These are phyloP conservation scores for Plantago major DNA, from an alignment of 257 asterid species.

Conservation along the genomic window DNA sequence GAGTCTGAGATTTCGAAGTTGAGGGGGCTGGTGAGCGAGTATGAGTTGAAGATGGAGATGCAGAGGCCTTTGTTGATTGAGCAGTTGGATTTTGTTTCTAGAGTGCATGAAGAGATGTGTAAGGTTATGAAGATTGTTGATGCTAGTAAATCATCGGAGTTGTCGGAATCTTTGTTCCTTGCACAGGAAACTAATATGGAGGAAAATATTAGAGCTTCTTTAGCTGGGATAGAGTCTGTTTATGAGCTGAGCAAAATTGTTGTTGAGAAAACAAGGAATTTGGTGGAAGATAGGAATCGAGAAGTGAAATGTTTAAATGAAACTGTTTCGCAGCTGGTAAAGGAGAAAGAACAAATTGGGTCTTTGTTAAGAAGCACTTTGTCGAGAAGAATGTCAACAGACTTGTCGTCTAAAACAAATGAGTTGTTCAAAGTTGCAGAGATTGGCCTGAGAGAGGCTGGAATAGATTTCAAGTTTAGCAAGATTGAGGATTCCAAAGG, in stretches of 20 bases:
- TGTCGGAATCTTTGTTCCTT: slow-evolving; percentile 82
- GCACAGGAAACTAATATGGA: slow-evolving; percentile 82
- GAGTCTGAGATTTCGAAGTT: slow-evolving; percentile 57
- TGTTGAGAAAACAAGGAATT: slow-evolving; percentile 57
- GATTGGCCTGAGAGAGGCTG: slow-evolving; percentile 82
- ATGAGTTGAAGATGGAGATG: slow-evolving; percentile 53
- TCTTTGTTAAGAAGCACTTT: slow-evolving; percentile 81
- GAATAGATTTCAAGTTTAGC: slow-evolving; percentile 74
- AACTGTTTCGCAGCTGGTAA: slow-evolving; percentile 57
- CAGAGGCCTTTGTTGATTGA: slow-evolving; percentile 69
- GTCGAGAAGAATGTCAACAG: slow-evolving; percentile 67
- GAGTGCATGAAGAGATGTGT: slow-evolving; percentile 63
- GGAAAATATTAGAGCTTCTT: slow-evolving; percentile 80
- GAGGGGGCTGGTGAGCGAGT: slow-evolving; percentile 44
- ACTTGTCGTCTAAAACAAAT: slow-evolving; percentile 76
- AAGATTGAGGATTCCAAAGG: slow-evolving; percentile 44
- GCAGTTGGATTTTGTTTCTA: slow-evolving; percentile 62
- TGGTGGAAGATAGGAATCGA: slow-evolving; percentile 59
- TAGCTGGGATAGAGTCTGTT: slow-evolving; percentile 89
- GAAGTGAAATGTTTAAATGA: slow-evolving; percentile 67
- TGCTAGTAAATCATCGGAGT: slow-evolving; percentile 56
- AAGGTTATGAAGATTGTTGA: slow-evolving; percentile 75
- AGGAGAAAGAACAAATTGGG: slow-evolving; percentile 92
- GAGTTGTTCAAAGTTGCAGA: slow-evolving; percentile 87
- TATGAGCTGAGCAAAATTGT: slow-evolving; percentile 68